Evolutionary conservation across 768 basidiomycete genomes (phyloP), one percentile per base, ranked within the genome.

Genomic region (Rhizopogon rudus): DNA sequence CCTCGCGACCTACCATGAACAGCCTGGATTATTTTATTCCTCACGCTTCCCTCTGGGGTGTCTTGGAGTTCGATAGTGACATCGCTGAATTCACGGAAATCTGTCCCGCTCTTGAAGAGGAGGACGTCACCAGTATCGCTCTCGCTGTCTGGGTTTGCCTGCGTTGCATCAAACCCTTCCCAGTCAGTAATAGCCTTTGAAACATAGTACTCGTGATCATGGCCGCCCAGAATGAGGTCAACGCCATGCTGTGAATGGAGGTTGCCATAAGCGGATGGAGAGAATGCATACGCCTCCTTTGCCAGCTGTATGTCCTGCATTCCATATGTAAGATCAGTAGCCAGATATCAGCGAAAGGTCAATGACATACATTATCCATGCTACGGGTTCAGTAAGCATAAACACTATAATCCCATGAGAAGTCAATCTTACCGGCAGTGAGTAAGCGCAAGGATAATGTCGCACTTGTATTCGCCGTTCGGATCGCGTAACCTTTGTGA

Each of bases 61-160:
- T 81, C 72, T 28, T 74, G 71, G 13, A 95, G 72, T 54, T 83
- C 82, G 20, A 96, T 70, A 0, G 70, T 75, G 43, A 93, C 72
- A 57, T 91, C 88, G 51, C 90, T 91, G 35, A 95, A 72, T 59
- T 95, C 92, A 39, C 88, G 81, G 65, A 96, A 96, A 71, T 96
- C 92, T 2, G 86, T 89, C 7, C 93, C 93, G 63, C 90, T 93
- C 71, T 95, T 95, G 57, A 93, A 74, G 17, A 88, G 76, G 17
- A 91, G 73, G 31, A 88, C 74, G 49, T 88, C 83, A 3, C 88
- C 88, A 2, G 80, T 63, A 60, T 91, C 90, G 17, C 72, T 74
- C 62, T 91, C 88, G 6, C 83, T 83, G 29, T 88, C 92, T 14
- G 87, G 76, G 29, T 80, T 76, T 3, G 73, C 66, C 42, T 76